Conservation (phyloP, 257 asterid genomes). For the Petunia secreta region DNA sequence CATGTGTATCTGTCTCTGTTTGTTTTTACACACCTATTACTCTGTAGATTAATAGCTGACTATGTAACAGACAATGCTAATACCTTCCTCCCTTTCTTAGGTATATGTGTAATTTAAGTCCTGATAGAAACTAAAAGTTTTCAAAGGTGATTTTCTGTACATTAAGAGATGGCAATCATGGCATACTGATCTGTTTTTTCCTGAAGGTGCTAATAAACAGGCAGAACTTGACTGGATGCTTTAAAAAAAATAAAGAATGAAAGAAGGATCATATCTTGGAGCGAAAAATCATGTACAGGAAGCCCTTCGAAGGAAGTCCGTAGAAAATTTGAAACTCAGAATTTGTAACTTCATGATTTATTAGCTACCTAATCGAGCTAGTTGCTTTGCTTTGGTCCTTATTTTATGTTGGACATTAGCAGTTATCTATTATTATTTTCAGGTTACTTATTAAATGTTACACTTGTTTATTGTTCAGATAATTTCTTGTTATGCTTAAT, state of each 20-base stretch:
- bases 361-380: background rate
- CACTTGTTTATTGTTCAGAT: background rate
- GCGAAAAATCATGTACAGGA: constrained; percentile 4
- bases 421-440: background rate
- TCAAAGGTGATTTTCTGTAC: background rate
- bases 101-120: background rate
- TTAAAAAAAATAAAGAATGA: background rate
- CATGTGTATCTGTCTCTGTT: background rate
- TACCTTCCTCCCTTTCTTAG: background rate
- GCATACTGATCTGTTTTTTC: background rate
- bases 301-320: constrained; percentile 9
- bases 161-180: background rate
- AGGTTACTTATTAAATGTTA: background rate
- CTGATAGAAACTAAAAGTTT: background rate
- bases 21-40: constrained; percentile 3
- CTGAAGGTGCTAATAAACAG: background rate
- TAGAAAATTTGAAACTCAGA: background rate
- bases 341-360: constrained; percentile 2
- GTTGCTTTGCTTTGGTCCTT: constrained; percentile 8
- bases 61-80: background rate
- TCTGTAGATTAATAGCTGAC: background rate
- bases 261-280: background rate
- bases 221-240: background rate
- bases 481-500: background rate
- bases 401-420: background rate